A percentile compares a stretch with the other conserved stretches of the same genome.
Evolutionary conservation across 108 stramenopile genomes (phyloP).

Genomic region (Nannochloropsis gaditana): DNA sequence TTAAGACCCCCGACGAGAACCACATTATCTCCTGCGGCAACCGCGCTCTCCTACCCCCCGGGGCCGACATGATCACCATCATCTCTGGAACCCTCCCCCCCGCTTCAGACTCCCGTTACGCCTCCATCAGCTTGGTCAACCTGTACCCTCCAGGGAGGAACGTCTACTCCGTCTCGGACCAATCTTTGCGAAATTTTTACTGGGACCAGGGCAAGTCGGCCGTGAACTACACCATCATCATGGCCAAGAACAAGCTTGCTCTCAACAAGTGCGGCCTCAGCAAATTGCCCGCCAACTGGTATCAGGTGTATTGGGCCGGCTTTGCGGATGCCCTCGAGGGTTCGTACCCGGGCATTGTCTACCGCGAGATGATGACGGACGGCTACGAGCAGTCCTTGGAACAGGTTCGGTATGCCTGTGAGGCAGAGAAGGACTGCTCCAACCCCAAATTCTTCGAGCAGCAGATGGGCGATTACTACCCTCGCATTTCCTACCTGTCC

Average conservation of each 20-base stretch:
- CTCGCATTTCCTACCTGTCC: background rate
- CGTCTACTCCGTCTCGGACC: background rate
- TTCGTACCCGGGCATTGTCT: background rate
- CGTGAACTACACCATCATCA: slow-evolving; percentile 18
- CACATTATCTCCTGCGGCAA: background rate
- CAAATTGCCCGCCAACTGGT: background rate
- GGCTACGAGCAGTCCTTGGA: background rate
- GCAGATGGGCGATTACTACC: background rate
- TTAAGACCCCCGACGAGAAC: background rate
- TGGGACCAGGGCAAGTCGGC: slow-evolving; percentile 6
- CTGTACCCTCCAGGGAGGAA: background rate
- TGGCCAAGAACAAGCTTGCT: slow-evolving; percentile 5
- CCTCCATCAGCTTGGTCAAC: background rate
- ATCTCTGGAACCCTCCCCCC: background rate
- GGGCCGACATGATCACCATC: background rate
- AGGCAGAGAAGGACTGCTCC: slow-evolving; percentile 15
- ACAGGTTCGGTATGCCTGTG: slow-evolving; percentile 6
- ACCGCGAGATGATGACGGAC: slow-evolving; percentile 17
- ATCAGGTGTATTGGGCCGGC: background rate
- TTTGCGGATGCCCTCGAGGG: background rate
- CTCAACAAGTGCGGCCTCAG: slow-evolving; percentile 11
- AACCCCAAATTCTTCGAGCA: background rate
- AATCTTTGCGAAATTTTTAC: background rate
- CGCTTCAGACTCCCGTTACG: background rate
- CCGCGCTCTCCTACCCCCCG: background rate